Base-by-base conservation (phyloP, 192 early-diverging fungal genomes). In the Podila minutissima region DNA sequence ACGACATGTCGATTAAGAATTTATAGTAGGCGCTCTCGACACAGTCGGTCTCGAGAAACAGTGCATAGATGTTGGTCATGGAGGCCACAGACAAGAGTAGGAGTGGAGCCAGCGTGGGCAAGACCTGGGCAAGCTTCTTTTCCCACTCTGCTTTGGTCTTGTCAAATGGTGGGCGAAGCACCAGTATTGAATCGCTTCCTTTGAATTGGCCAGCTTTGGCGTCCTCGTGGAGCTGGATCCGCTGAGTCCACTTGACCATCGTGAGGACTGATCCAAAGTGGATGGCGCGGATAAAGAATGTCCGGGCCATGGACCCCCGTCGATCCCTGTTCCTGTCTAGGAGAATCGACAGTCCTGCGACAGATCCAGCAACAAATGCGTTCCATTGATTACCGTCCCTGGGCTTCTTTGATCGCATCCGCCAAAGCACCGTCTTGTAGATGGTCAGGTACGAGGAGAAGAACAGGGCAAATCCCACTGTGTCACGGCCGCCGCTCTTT, bases 391-490 rank as follows among this genome's bases (percentile, higher is more conserved):
- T 90, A 51, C 82, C 84, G 11, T 62, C 62, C 49, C 82, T 76
- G 0, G 67, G 59, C n/a, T 84, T 77, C 59, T 82, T 74, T 32
- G 81, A 74, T 49, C 92, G 88, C 82, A 91, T 81, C 17, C 74
- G 67, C 75, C 91, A 93, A 60, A 93, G 82, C 28, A 88, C 84
- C 6, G 71, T 87, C 78, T 90, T 90, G 86, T 93, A 93, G 35
- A 84, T 77, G 29, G 89, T 88, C 13, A 91, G 79, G 48, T 91
- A 87, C 3, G 86, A 86, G 41, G 89, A 88, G 41, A 93, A 70
- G 63, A 93, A 93, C 29, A 90, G 72, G 9, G 92, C 90, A 83
- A 93, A 92, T 19, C 82, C 82, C 11, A 79, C 33, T 0, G 91
- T 93, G 74, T 93, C 92, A 51, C 87, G 82, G 38, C 87, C 87